These are phyloP conservation scores for Podila verticillata DNA, from an alignment of 192 early-diverging fungal genomes.

Conservation along the genomic window DNA sequence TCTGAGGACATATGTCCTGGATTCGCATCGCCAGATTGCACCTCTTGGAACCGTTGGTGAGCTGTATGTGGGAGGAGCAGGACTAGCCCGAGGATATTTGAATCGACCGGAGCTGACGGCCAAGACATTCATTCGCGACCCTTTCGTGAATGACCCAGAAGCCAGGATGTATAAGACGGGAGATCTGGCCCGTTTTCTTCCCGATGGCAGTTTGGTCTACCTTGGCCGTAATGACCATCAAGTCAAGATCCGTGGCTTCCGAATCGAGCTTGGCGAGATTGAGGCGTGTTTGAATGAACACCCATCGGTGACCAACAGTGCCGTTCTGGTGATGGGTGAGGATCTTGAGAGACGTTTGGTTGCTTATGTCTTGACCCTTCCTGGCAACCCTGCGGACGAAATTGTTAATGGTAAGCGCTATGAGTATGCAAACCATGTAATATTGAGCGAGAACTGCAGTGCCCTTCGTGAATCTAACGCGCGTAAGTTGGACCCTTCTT, in stretches of 20 bases:
- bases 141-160: constrained; percentile 18
- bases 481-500: not conserved
- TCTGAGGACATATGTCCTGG: constrained; percentile 31
- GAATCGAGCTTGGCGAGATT: constrained; percentile 51
- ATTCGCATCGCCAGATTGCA: constrained; percentile 21
- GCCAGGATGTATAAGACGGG: constrained; percentile 49
- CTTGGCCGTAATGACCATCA: constrained; percentile 52
- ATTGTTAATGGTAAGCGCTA: not conserved
- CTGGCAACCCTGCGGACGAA: not conserved
- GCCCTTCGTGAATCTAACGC: too few species aligned
- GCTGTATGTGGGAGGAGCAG: constrained; percentile 46
- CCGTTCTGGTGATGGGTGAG: constrained; percentile 29
- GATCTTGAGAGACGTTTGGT: constrained; percentile 66
- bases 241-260: constrained; percentile 57
- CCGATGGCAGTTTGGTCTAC: constrained; percentile 33
- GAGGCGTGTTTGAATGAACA: constrained; percentile 17
- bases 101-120: constrained; percentile 42
- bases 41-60: constrained; percentile 53
- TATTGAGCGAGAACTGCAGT: not conserved
- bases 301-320: constrained; percentile 17
- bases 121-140: constrained; percentile 47
- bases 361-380: constrained; percentile 57
- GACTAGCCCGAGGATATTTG: constrained; percentile 51
- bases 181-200: constrained; percentile 31
- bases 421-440: not conserved